Conservation (phyloP, 768 basidiomycete genomes). For the Trametes gibbosa region DNA sequence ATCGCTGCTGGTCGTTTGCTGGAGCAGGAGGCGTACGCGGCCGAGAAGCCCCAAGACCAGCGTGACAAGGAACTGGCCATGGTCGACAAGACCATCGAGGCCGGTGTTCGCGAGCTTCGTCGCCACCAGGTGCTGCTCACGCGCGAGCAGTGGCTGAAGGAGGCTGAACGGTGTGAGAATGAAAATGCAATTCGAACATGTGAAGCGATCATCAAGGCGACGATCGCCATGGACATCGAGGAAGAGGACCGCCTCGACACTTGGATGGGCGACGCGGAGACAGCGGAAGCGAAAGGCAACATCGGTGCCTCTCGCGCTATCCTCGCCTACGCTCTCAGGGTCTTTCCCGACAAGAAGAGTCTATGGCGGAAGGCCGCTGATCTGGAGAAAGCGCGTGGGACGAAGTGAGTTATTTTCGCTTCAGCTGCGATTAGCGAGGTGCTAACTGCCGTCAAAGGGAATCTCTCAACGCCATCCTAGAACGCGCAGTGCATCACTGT, state of each 20-base stretch:
- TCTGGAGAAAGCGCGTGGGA: slow-evolving; percentile 89
- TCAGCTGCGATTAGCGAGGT: slow-evolving; percentile 11
- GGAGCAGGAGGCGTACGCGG: slow-evolving; percentile 71
- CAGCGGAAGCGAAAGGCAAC: slow-evolving; percentile 67
- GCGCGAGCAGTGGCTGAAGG: slow-evolving; percentile 94
- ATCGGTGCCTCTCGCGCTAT: slow-evolving; percentile 86
- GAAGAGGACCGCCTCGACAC: slow-evolving; percentile 90
- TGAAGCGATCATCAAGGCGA: slow-evolving; percentile 94
- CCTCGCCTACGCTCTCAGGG: slow-evolving; percentile 85
- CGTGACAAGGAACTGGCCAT: slow-evolving; percentile 62
- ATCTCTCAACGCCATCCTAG: slow-evolving; percentile 77
- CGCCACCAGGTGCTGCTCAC: slow-evolving; percentile 81
- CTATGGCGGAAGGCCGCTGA: slow-evolving; percentile 92
- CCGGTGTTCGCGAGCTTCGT: slow-evolving; percentile 74
- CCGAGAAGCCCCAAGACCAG: slow-evolving; percentile 48
- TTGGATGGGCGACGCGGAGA: slow-evolving; percentile 91
- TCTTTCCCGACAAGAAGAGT: slow-evolving; percentile 82
- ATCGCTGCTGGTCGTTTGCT: slow-evolving; percentile 92
- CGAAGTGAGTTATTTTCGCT: slow-evolving; percentile 44
- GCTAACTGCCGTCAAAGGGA: slow-evolving; percentile 43
- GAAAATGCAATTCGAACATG: slow-evolving; percentile 85
- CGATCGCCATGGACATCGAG: slow-evolving; percentile 89
- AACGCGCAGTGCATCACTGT: slow-evolving; percentile 82
- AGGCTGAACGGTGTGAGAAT: slow-evolving; percentile 87
- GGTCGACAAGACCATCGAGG: slow-evolving; percentile 89